A percentile compares a stretch with the other conserved stretches of the same genome.
These are phyloP conservation scores for Talaromyces funiculosus DNA, from an alignment of 2,329 filamentous ascomycete species.

Conservation along the genomic window DNA sequence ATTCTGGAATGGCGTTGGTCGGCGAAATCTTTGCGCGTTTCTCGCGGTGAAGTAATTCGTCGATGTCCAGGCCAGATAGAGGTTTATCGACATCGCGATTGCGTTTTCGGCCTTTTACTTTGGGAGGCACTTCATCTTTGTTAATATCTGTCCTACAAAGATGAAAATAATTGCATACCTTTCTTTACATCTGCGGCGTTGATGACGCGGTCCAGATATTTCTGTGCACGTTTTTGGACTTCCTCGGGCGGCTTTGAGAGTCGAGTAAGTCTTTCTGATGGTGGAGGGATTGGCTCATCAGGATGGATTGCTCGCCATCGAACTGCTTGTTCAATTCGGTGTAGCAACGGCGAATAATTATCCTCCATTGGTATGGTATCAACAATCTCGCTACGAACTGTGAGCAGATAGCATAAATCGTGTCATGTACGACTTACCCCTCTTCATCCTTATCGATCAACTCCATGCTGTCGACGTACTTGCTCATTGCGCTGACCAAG, in stretches of 20 bases:
- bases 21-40: conserved; percentile 51
- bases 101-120: conserved; percentile 65
- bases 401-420: conserved; percentile 9
- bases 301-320: conserved; percentile 74
- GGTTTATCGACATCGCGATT: conserved; percentile 69
- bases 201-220: conserved; percentile 59
- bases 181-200: conserved; percentile 75
- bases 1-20: conserved; percentile 80
- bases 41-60: conserved; percentile 64
- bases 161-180: conserved; percentile 41
- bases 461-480: conserved; percentile 92
- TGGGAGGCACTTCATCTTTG: conserved; percentile 64
- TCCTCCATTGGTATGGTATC: conserved; percentile 78
- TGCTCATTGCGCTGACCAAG: conserved; percentile 74
- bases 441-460: conserved; percentile 69
- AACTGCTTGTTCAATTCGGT: conserved; percentile 81
- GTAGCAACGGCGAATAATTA: conserved; percentile 76
- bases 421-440: conserved; percentile 47
- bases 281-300: conserved; percentile 56
- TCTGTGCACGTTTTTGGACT: conserved; percentile 55
- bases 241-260: conserved; percentile 68
- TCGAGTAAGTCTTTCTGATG: conserved; percentile 60
- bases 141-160: background rate
- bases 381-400: conserved; percentile 38
- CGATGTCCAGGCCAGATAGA: conserved; percentile 82